Percentiles rank a stretch among this genome's conserved stretches.
Conservation (phyloP, 2,329 filamentous ascomycete genomes). For the Hirsutella rhossiliensis region DNA sequence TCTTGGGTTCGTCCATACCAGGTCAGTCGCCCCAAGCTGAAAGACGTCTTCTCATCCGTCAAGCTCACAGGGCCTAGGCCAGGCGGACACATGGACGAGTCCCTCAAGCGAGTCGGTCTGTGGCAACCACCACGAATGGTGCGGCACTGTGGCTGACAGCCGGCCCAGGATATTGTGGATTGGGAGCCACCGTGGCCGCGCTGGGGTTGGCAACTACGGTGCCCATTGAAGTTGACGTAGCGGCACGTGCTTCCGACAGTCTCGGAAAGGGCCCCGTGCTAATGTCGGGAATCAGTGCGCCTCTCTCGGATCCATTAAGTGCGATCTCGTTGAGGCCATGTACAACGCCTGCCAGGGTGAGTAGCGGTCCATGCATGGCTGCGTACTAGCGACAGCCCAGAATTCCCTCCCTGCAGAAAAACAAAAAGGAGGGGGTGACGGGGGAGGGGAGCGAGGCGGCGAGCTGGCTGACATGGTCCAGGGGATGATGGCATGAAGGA, state of each 20-base stretch:
- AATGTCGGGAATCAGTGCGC: slow-evolving; percentile 42
- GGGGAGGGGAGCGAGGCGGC: background rate
- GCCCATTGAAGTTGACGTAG: slow-evolving; percentile 58
- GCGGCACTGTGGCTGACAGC: slow-evolving; percentile 3
- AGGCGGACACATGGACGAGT: slow-evolving; percentile 19
- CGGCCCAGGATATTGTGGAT: slow-evolving; percentile 55
- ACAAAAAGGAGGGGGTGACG: slow-evolving; percentile 3
- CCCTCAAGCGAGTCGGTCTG: slow-evolving; percentile 18
- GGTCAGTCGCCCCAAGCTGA: slow-evolving; percentile 38
- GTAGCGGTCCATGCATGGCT: background rate
- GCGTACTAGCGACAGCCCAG: background rate
- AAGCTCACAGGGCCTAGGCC: slow-evolving; percentile 17
- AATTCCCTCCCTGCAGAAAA: background rate
- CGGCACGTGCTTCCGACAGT: slow-evolving; percentile 34
- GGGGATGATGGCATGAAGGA: slow-evolving; percentile 31
- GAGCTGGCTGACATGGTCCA: slow-evolving; percentile 6
- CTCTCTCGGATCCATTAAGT: slow-evolving; percentile 67
- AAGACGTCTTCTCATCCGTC: background rate
- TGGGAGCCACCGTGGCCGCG: slow-evolving; percentile 52
- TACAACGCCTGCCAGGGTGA: slow-evolving; percentile 44
- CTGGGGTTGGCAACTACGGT: slow-evolving; percentile 47
- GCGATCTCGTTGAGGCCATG: slow-evolving; percentile 48
- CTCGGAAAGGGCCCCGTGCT: background rate
- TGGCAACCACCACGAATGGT: slow-evolving; percentile 5
- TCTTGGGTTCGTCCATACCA: slow-evolving; percentile 75